These are phyloP conservation scores for Sclerotinia spermophila DNA, from an alignment of 2,329 filamentous ascomycete species.

Conservation along the genomic window DNA sequence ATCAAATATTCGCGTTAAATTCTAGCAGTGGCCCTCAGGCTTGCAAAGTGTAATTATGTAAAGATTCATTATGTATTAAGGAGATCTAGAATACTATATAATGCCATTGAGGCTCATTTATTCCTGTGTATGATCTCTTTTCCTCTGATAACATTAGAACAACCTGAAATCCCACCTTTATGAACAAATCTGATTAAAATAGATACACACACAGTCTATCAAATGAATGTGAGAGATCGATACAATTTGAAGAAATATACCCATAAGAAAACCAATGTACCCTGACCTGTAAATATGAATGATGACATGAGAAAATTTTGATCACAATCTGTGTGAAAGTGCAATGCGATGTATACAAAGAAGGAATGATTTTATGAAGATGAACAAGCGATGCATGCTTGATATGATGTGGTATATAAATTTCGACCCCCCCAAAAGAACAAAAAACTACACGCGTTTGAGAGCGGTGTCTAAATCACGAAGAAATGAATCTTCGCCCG, in stretches of 20 bases:
- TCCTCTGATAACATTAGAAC: background rate
- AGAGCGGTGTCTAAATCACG: slow-evolving; percentile 14
- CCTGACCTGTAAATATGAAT: background rate
- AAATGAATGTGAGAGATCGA: background rate
- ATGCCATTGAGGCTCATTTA: background rate
- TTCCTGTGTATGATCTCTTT: background rate
- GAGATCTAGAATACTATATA: background rate
- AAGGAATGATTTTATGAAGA: background rate
- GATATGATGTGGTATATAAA: background rate
- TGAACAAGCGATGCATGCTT: background rate
- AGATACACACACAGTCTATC: background rate
- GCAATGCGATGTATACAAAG: background rate
- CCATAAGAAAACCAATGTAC: background rate
- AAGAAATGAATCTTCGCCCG: slow-evolving; percentile 13
- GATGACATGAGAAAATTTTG: background rate
- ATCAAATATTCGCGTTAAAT: background rate
- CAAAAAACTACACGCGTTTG: background rate
- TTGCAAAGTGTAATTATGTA: background rate
- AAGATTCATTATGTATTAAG: background rate
- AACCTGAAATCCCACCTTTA: background rate
- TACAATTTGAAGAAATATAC: background rate
- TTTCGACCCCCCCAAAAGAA: background rate
- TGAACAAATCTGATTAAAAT: background rate
- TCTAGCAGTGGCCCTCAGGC: too few relatives aligned
- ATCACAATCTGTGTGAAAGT: background rate